phyloP scores from a whole-genome alignment of 2,329 filamentous ascomycete genomes.

The Fusarium avenaceum region DNA sequence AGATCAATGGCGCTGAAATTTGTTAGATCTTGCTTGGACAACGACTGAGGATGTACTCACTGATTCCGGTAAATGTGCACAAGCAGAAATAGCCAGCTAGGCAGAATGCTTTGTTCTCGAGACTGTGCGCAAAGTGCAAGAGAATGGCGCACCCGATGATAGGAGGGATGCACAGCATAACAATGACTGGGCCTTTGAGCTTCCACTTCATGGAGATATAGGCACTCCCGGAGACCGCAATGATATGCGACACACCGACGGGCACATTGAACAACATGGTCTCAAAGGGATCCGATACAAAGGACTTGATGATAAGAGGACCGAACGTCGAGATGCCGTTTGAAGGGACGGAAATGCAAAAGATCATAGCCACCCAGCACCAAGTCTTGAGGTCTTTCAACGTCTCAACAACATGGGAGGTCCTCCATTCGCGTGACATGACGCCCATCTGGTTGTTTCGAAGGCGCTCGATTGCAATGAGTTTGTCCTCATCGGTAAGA shows the following conservation, averaged over 20 bases:
- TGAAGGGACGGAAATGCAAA: slow-evolving; percentile 69
- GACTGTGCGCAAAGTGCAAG: slow-evolving; percentile 62
- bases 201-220: slow-evolving; percentile 68
- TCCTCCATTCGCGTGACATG: slow-evolving; percentile 65
- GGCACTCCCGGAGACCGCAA: slow-evolving; percentile 69
- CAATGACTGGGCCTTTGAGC: slow-evolving; percentile 69
- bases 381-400: slow-evolving; percentile 71
- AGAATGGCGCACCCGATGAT: slow-evolving; percentile 70
- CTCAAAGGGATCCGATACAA: slow-evolving; percentile 68
- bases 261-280: slow-evolving; percentile 73
- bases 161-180: slow-evolving; percentile 68
- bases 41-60: slow-evolving; percentile 46
- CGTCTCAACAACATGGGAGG: slow-evolving; percentile 66
- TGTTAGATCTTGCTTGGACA: slow-evolving; percentile 35
- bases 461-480: slow-evolving; percentile 67
- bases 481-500: slow-evolving; percentile 64
- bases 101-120: slow-evolving; percentile 61
- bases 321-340: slow-evolving; percentile 72
- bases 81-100: slow-evolving; percentile 71
- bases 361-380: slow-evolving; percentile 68
- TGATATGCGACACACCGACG: slow-evolving; percentile 70
- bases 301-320: slow-evolving; percentile 70
- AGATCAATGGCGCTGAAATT: slow-evolving; percentile 65
- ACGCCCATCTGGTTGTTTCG: slow-evolving; percentile 69
- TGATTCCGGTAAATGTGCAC: slow-evolving; percentile 66